Evolutionary conservation across 1,284 basidiomycete species (phyloP).

Genomic region (Ganoderma lucidum): DNA sequence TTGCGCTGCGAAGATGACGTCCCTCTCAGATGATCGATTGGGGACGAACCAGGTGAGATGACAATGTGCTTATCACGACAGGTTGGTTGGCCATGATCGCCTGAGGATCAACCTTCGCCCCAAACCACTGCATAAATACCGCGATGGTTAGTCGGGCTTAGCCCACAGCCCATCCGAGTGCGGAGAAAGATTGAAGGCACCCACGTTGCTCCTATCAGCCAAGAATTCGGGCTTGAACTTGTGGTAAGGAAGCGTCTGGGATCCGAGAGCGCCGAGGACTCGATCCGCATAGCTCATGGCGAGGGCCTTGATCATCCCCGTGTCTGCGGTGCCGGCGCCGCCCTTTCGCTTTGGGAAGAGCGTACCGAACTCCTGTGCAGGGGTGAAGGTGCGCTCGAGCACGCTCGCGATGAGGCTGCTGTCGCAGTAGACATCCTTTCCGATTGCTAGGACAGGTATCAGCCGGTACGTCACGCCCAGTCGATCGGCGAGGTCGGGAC

Average conservation of each 20-base stretch:
- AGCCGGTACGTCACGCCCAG: conserved; percentile 60
- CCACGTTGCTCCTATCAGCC: conserved; percentile 54
- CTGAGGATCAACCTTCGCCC: conserved; percentile 46
- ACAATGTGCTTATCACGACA: conserved; percentile 43
- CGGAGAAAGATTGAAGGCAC: conserved; percentile 20
- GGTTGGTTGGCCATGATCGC: conserved; percentile 45
- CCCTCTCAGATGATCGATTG: background rate
- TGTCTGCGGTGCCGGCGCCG: conserved; percentile 47
- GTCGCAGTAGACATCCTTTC: conserved; percentile 61
- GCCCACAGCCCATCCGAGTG: too few relatives aligned
- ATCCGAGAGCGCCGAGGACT: conserved; percentile 49
- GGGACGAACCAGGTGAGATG: conserved; percentile 49
- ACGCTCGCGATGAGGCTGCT: conserved; percentile 55
- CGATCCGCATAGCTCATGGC: conserved; percentile 54
- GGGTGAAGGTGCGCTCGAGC: conserved; percentile 58
- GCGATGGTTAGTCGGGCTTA: background rate
- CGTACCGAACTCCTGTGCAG: conserved; percentile 52
- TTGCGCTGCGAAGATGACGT: conserved; percentile 11
- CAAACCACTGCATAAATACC: conserved; percentile 30
- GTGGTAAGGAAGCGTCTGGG: conserved; percentile 53
- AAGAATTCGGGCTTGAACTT: conserved; percentile 58
- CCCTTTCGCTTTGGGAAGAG: conserved; percentile 55
- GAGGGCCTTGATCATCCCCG: conserved; percentile 56
- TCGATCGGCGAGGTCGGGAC: conserved; percentile 57
- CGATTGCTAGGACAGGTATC: conserved; percentile 62